These are phyloP conservation scores for Phytophthora vignae DNA, from an alignment of 352 stramenopile genomes.

Conservation along the genomic window DNA sequence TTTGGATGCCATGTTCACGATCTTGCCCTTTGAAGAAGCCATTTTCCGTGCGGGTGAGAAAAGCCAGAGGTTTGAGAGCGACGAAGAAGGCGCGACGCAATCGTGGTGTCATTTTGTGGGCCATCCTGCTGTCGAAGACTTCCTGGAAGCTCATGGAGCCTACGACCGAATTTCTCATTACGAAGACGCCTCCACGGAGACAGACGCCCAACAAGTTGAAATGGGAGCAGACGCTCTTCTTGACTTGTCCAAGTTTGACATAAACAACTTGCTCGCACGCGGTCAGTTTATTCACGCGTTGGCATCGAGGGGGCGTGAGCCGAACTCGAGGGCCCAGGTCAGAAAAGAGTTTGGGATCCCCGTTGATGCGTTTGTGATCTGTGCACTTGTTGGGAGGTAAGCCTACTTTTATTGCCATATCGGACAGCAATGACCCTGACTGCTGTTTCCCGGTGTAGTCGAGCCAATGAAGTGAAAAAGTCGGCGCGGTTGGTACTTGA, in stretches of 20 bases:
- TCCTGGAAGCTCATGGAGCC: conserved; percentile 54
- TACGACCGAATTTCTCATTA: conserved; percentile 32
- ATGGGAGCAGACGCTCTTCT: conserved; percentile 36
- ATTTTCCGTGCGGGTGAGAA: conserved; percentile 46
- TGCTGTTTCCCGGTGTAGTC: conserved; percentile 36
- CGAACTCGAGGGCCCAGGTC: neutral
- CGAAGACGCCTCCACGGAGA: neutral
- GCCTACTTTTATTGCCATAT: neutral
- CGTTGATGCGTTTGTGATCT: conserved; percentile 56
- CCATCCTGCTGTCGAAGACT: conserved; percentile 75
- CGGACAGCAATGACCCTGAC: neutral
- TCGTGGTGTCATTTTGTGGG: conserved; percentile 72
- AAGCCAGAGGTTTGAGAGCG: neutral
- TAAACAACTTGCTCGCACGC: conserved; percentile 13
- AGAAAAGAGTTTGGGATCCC: conserved; percentile 40
- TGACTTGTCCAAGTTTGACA: conserved; percentile 33
- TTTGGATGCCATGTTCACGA: conserved; percentile 72
- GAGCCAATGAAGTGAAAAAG: conserved; percentile 65
- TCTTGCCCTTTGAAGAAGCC: conserved; percentile 72
- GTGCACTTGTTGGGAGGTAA: conserved; percentile 74
- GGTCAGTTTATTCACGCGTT: conserved; percentile 32
- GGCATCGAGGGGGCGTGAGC: conserved; percentile 19
- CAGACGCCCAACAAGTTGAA: neutral
- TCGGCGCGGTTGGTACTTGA: conserved; percentile 50
- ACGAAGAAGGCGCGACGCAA: neutral